Evolutionary conservation across 2,329 filamentous ascomycete genomes (phyloP).

Genomic region (Sarocladium oryzae): DNA sequence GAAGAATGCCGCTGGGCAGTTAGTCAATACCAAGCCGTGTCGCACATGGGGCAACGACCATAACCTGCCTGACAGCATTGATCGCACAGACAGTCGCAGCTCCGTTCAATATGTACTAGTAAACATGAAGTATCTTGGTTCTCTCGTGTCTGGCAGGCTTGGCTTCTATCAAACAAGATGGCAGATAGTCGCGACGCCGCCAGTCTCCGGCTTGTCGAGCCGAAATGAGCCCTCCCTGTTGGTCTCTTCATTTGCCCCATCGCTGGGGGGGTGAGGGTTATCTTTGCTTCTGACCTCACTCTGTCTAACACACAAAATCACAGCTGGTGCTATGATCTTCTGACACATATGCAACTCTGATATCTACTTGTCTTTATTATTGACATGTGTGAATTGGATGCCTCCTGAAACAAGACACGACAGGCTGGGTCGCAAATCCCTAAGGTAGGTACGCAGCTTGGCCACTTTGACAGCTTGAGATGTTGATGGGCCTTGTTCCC

Average conservation of each 20-base stretch:
- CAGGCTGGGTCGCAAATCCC: too few relatives aligned
- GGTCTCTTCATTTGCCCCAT: not conserved
- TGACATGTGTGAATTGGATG: too few relatives aligned
- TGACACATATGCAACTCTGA: too few relatives aligned
- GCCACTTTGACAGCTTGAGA: too few relatives aligned
- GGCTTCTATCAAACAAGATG: not conserved
- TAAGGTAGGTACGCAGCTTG: too few relatives aligned
- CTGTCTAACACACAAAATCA: too few relatives aligned
- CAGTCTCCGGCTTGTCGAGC: not conserved
- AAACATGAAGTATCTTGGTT: not conserved
- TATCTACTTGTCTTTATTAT: too few relatives aligned
- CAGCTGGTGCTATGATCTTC: too few relatives aligned
- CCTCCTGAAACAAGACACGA: too few relatives aligned
- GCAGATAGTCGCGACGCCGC: not conserved
- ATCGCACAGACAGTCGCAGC: constrained; percentile 5
- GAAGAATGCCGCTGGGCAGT: not conserved
- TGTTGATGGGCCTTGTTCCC: too few relatives aligned
- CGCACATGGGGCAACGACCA: not conserved
- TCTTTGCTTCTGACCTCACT: not conserved
- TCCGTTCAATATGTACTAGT: constrained; percentile 1
- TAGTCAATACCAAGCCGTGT: not conserved
- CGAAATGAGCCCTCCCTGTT: not conserved
- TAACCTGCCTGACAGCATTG: constrained; percentile 1
- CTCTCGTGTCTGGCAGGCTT: not conserved
- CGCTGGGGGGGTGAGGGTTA: not conserved